These are phyloP conservation scores for Ascochyta viciae-villosae DNA, from an alignment of 2,329 filamentous ascomycete species.

Conservation along the genomic window DNA sequence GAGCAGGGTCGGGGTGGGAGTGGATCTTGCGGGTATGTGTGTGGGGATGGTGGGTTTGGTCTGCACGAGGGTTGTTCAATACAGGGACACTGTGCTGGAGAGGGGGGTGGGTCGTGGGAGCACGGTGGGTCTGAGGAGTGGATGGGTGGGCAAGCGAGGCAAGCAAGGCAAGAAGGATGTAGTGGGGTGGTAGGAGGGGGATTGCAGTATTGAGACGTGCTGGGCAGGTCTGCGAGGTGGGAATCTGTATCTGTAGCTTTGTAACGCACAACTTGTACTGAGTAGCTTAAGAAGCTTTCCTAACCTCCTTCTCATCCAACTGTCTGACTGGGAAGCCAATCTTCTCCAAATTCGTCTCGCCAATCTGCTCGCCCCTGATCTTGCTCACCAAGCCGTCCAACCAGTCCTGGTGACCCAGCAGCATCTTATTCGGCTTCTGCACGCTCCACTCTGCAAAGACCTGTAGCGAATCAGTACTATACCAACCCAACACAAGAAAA, in stretches of 20 bases:
- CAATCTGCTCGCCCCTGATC: conserved; percentile 26
- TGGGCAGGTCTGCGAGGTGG: not conserved
- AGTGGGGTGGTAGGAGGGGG: not conserved
- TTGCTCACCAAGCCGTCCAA: conserved; percentile 43
- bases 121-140: not conserved
- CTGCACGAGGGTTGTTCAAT: not conserved
- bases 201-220: not conserved
- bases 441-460: conserved; percentile 34
- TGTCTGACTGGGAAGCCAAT: conserved; percentile 21
- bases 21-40: not conserved
- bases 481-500: not conserved
- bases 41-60: not conserved
- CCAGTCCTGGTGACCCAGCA: conserved; percentile 50
- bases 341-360: conserved; percentile 30
- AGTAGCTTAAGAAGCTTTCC: not conserved
- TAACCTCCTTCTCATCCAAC: conserved; percentile 1
- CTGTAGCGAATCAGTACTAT: not conserved
- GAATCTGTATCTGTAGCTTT: not conserved
- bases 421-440: conserved; percentile 45
- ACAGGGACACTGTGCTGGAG: too few relatives aligned
- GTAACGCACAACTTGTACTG: too few relatives aligned
- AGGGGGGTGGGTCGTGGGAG: not conserved
- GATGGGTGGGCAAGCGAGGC: not conserved
- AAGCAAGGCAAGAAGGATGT: not conserved
- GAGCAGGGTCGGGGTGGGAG: not conserved